These are phyloP conservation scores for Citeromyces nyonsensis DNA, from an alignment of 805 yeast genomes.

Conservation along the genomic window DNA sequence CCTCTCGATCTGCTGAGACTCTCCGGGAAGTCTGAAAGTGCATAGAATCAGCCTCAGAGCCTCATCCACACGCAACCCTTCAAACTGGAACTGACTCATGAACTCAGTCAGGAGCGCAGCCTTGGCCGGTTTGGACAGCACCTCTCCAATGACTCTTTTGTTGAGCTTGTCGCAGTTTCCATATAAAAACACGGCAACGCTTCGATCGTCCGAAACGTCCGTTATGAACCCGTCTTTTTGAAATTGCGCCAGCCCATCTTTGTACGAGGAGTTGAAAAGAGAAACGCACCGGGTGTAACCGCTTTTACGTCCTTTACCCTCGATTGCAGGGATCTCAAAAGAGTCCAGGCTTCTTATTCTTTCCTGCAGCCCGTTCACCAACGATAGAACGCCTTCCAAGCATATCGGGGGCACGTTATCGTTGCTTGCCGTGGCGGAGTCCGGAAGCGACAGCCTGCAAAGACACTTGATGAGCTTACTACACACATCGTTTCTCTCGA, in stretches of 20 bases:
- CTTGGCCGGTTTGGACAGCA: slow-evolving; percentile 64
- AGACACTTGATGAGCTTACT: slow-evolving; percentile 51
- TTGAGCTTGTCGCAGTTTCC: slow-evolving; percentile 71
- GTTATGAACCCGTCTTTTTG: slow-evolving; percentile 51
- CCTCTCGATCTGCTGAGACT: slow-evolving; percentile 91
- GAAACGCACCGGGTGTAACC: slow-evolving; percentile 66
- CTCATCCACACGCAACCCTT: slow-evolving; percentile 77
- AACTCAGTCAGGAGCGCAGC: slow-evolving; percentile 43
- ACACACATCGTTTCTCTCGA: slow-evolving; percentile 70
- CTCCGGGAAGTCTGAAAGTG: slow-evolving; percentile 89
- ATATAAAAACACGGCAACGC: slow-evolving; percentile 63
- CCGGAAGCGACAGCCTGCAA: slow-evolving; percentile 72
- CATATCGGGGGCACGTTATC: slow-evolving; percentile 89
- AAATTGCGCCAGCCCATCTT: slow-evolving; percentile 53
- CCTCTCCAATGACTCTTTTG: slow-evolving; percentile 80
- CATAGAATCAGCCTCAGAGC: slow-evolving; percentile 73
- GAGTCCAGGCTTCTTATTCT: slow-evolving; percentile 21
- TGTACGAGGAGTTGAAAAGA: slow-evolving; percentile 65
- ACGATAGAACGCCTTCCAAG: slow-evolving; percentile 69
- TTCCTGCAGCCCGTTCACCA: slow-evolving; percentile 46
- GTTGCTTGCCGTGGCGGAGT: slow-evolving; percentile 64
- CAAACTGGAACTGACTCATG: slow-evolving; percentile 59
- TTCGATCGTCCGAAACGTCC: slow-evolving; percentile 27
- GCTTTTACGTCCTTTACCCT: slow-evolving; percentile 42
- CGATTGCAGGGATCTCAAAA: slow-evolving; percentile 15